phyloP scores from a whole-genome alignment of 352 stramenopile species.

The Phytopythium oedochilum region DNA sequence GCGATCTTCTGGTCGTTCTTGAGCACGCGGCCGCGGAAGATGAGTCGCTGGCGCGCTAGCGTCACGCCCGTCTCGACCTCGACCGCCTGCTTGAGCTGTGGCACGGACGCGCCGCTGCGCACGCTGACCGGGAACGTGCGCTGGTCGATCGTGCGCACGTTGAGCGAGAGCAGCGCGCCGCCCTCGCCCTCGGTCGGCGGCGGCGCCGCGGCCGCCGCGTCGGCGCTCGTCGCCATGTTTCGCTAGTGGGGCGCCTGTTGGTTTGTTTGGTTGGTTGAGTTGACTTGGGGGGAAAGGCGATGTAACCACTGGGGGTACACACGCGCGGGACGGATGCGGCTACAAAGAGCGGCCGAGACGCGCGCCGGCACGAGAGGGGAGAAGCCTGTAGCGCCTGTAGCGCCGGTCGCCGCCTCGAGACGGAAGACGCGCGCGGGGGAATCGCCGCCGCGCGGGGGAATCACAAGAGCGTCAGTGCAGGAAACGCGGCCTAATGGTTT shows the following conservation, averaged over 20 bases:
- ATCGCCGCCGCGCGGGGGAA: too few relatives aligned
- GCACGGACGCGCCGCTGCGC: conserved; percentile 54
- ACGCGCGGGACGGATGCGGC: too few relatives aligned
- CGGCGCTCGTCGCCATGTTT: background rate
- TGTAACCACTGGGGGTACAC: too few relatives aligned
- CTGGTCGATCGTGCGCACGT: conserved; percentile 82
- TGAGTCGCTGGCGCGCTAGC: conserved; percentile 71
- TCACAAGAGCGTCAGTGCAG: too few relatives aligned
- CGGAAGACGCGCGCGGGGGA: too few relatives aligned
- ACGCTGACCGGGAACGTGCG: conserved; percentile 73
- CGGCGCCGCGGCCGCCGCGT: background rate
- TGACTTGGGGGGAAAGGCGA: too few relatives aligned
- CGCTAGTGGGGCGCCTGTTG: background rate
- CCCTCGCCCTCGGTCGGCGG: conserved; percentile 13
- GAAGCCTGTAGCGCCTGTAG: too few relatives aligned
- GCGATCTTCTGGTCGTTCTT: conserved; percentile 81
- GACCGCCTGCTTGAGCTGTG: conserved; percentile 71
- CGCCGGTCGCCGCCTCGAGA: too few relatives aligned
- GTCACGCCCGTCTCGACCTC: conserved; percentile 66
- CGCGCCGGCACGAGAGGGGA: too few relatives aligned
- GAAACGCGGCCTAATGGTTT: too few relatives aligned
- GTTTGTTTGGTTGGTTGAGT: too few relatives aligned
- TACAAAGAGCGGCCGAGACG: too few relatives aligned
- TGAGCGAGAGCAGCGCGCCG: conserved; percentile 46
- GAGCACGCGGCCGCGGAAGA: conserved; percentile 83